Evolutionary conservation across 331 rosid species (phyloP).

Genomic region (Cydonia oblonga): DNA sequence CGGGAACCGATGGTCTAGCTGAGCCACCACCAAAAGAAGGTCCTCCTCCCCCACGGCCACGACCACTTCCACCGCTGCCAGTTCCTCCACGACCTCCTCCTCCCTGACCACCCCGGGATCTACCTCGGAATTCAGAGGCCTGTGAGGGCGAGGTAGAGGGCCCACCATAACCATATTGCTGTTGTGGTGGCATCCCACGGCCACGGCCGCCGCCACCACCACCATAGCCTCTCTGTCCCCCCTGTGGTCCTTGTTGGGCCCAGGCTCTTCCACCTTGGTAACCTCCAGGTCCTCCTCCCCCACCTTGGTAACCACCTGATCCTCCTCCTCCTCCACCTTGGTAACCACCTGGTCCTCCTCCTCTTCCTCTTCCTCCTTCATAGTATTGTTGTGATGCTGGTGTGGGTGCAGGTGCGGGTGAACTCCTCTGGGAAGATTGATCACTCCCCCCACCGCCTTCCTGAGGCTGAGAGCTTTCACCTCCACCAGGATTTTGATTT

Average conservation of each 20-base stretch:
- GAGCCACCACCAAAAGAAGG: conserved; percentile 43
- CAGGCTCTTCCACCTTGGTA: conserved; percentile 43
- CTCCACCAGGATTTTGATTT: conserved; percentile 48
- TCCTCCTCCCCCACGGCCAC: conserved; percentile 33
- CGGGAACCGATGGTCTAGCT: conserved; percentile 57
- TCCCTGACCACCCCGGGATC: conserved; percentile 35
- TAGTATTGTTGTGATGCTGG: conserved; percentile 29
- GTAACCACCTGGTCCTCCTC: background rate
- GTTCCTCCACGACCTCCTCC: conserved; percentile 61
- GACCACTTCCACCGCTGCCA: conserved; percentile 23
- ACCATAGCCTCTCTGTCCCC: conserved; percentile 56
- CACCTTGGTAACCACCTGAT: conserved; percentile 10
- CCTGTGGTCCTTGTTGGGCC: conserved; percentile 39
- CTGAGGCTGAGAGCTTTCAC: conserved; percentile 53
- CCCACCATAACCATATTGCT: conserved; percentile 41
- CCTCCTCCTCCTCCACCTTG: conserved; percentile 22
- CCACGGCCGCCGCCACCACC: background rate
- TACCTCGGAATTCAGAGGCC: conserved; percentile 40
- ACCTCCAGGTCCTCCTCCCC: conserved; percentile 18
- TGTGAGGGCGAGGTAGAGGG: background rate
- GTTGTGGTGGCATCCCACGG: conserved; percentile 22
- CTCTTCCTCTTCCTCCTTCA: background rate
- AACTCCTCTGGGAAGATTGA: conserved; percentile 37
- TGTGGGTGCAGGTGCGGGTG: background rate
- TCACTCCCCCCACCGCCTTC: conserved; percentile 21